Evolutionary conservation across 106 monocot genomes (phyloP).

Genomic region (Vanilla planifolia): DNA sequence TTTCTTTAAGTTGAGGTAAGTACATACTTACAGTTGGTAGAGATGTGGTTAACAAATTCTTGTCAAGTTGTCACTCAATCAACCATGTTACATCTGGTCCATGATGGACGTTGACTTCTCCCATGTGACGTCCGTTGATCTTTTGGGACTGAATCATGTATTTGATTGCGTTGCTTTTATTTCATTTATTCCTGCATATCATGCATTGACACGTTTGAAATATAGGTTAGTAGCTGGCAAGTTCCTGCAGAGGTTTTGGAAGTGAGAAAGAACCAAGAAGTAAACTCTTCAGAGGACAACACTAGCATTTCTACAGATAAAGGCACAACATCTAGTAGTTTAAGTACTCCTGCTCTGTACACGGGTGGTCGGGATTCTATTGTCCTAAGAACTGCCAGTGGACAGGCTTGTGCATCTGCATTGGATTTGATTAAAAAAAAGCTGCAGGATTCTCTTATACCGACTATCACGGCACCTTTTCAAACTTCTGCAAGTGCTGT

Average conservation of each 20-base stretch:
- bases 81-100: neutral
- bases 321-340: conserved; percentile 10
- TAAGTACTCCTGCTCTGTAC: conserved; percentile 49
- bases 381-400: conserved; percentile 31
- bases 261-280: conserved; percentile 47
- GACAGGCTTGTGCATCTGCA: conserved; percentile 63
- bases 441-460: conserved; percentile 74
- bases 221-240: conserved; percentile 98
- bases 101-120: too few relatives aligned
- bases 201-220: neutral
- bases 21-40: neutral
- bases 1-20: too few relatives aligned
- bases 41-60: neutral
- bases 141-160: too few relatives aligned
- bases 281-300: conserved; percentile 33
- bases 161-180: too few relatives aligned
- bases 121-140: too few relatives aligned
- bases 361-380: conserved; percentile 77
- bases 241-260: conserved; percentile 69
- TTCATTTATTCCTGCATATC: neutral
- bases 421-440: conserved; percentile 96
- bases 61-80: neutral
- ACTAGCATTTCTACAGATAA: conserved; percentile 26
- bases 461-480: conserved; percentile 35
- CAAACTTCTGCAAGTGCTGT: conserved; percentile 21